Percentiles rank a stretch among this genome's conserved stretches.
Conservation (phyloP, 495 filamentous ascomycete species). For the Rusavskia elegans region DNA sequence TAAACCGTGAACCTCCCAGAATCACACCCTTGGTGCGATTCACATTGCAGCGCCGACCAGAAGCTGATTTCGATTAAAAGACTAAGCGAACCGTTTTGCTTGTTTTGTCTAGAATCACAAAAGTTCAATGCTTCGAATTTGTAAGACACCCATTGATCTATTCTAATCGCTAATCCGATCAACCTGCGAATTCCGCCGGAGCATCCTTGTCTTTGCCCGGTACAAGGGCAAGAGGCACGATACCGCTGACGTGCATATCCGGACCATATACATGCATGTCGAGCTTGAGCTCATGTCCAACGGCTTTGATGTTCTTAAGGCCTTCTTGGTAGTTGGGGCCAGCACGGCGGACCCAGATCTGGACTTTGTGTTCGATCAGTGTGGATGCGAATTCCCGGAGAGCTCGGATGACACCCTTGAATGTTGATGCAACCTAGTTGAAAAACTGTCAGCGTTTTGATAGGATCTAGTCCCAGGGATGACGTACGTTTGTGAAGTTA, state of each 20-base stretch:
- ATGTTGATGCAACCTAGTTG: constrained; percentile 72
- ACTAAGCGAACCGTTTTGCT: too few relatives aligned
- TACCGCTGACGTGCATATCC: constrained; percentile 76
- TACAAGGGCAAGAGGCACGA: constrained; percentile 47
- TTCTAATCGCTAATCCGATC: neutral
- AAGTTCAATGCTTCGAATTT: too few relatives aligned
- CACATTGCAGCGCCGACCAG: too few relatives aligned
- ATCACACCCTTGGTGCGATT: too few relatives aligned
- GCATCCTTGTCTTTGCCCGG: constrained; percentile 34
- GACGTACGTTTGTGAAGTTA: constrained; percentile 84
- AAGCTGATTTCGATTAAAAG: too few relatives aligned
- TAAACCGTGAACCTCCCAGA: too few relatives aligned
- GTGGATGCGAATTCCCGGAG: constrained; percentile 77
- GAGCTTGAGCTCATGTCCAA: constrained; percentile 80
- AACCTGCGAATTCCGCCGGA: constrained; percentile 28
- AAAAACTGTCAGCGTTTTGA: neutral
- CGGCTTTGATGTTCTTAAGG: constrained; percentile 97
- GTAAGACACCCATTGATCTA: neutral
- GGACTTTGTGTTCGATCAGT: constrained; percentile 89
- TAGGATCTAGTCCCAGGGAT: neutral
- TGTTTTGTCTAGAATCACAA: too few relatives aligned
- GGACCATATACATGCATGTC: constrained; percentile 95
- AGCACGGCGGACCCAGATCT: constrained; percentile 98
- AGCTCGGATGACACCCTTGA: constrained; percentile 98
- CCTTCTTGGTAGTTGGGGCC: constrained; percentile 99